Base-by-base conservation (phyloP, 345 rosid genomes). In the Ricinus communis region DNA sequence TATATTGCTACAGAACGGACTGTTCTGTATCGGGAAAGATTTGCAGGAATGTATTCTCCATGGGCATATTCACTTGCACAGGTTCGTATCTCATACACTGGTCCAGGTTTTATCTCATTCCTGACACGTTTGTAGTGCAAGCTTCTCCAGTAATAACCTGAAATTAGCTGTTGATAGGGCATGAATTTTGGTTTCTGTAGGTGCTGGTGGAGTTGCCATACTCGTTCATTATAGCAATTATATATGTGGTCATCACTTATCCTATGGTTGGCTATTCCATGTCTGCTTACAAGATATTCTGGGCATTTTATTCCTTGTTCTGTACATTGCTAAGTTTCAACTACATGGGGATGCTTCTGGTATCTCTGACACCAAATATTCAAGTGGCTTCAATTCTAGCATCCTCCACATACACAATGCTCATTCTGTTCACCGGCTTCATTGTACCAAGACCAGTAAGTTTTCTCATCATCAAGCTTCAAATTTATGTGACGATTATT, bases 21-120 rank as follows among this genome's bases (percentile, higher is more conserved):
- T 10, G 98, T 89, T 13, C 76, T 87, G 85, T 89, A 90, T 72
- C 82, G 97, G 0, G 95, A 93, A 78, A 85, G 86, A 76, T 91
- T 87, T 77, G 95, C 95, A 0, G 97, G 95, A 53, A 93, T 86
- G 97, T 89, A 90, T 84, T 86, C 97, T 45, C 73, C 92, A 0
- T 84, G 86, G 82, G 81, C 90, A n/a, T 89, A 77, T 71, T 85
- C 96, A 9, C 67, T 85, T 62, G 93, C 92, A 38, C 97, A 87
- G 84, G 94, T 84, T 70, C 24, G 6, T n/a, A 30, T 27, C 15
- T 38, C 8, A 64, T 8, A 18, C 1, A 38, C 31, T 55, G 15
- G 14, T 57, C n/a, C n/a, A n/a, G n/a, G n/a, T n/a, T n/a, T 12
- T 36, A 11, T 49, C 24, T 27, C 45, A 55, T 57, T 52, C 18